phyloP scores from a whole-genome alignment of 2,329 filamentous ascomycete species.

The Claviceps cyperi region DNA sequence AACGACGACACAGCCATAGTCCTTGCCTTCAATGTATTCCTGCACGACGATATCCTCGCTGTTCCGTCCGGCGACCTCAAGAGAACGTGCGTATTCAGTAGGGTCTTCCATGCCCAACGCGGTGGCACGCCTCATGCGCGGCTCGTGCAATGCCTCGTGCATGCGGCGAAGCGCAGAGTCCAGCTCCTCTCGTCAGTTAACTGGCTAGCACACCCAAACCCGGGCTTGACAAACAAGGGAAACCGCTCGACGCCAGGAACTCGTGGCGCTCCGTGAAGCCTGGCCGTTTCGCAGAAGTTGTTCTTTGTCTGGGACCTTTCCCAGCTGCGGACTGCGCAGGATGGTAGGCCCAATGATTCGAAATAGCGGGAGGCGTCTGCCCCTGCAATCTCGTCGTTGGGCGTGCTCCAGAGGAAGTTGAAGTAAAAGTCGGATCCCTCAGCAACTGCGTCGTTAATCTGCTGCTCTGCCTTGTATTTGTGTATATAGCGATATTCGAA shows the following conservation, averaged over 20 bases:
- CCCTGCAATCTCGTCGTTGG: not conserved
- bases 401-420: not conserved
- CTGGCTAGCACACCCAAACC: not conserved
- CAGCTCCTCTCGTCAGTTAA: not conserved
- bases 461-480: not conserved
- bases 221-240: conserved; percentile 1
- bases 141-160: not conserved
- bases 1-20: not conserved
- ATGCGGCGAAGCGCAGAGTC: not conserved
- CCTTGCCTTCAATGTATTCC: not conserved
- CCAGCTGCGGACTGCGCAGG: not conserved
- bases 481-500: not conserved
- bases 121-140: not conserved
- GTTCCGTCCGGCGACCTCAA: not conserved
- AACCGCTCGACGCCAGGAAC: not conserved
- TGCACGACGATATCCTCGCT: conserved; percentile 1
- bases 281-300: not conserved
- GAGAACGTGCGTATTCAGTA: not conserved
- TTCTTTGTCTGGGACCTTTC: not conserved
- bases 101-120: not conserved
- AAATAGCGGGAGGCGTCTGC: not conserved
- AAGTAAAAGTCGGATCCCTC: conserved; percentile 1
- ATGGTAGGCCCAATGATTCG: not conserved
- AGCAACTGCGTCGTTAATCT: not conserved
- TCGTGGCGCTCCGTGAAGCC: not conserved